Evolutionary conservation across 805 yeast species (phyloP).

Genomic region (Kazachstania taianensis): DNA sequence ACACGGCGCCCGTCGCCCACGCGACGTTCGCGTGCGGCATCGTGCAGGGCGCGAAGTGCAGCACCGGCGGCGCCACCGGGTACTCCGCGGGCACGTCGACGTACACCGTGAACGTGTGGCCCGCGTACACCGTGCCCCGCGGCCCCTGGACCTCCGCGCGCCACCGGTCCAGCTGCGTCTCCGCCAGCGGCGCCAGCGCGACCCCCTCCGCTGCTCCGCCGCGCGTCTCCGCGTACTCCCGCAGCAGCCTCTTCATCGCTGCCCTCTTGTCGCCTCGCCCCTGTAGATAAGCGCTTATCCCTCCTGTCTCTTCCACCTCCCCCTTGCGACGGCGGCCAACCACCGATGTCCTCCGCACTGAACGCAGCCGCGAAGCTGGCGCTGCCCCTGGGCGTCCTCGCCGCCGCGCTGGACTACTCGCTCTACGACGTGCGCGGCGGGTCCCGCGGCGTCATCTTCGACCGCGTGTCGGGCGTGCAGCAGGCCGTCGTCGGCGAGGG

Average conservation of each 20-base stretch:
- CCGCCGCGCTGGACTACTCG: conserved; percentile 68
- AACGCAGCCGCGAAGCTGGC: conserved; percentile 38
- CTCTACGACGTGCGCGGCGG: conserved; percentile 96
- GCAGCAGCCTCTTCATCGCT: conserved; percentile 1
- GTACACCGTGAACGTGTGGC: conserved; percentile 41
- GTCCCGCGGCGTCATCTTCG: conserved; percentile 89
- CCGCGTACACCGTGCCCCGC: conserved; percentile 39
- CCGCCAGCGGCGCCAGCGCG: too few species aligned
- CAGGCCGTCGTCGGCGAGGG: conserved; percentile 91
- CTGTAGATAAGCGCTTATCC: not conserved
- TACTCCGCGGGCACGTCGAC: conserved; percentile 40
- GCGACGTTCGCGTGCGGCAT: conserved; percentile 42
- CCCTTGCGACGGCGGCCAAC: too few species aligned
- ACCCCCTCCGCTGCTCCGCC: too few species aligned
- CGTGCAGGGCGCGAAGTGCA: conserved; percentile 34
- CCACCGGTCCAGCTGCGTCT: conserved; percentile 44
- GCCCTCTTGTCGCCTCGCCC: not conserved
- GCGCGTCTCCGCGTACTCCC: too few species aligned
- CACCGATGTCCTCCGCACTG: conserved; percentile 15
- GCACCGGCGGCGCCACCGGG: conserved; percentile 50
- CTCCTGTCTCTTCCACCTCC: not conserved
- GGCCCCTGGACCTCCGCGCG: conserved; percentile 43
- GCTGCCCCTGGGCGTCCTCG: conserved; percentile 58
- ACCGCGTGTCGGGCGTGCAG: conserved; percentile 82
- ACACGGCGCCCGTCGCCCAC: conserved; percentile 54